A percentile compares a stretch with the other conserved stretches of the same genome.
These are phyloP conservation scores for Penicillium sp. DNA, from an alignment of 2,329 filamentous ascomycete genomes.

Conservation along the genomic window DNA sequence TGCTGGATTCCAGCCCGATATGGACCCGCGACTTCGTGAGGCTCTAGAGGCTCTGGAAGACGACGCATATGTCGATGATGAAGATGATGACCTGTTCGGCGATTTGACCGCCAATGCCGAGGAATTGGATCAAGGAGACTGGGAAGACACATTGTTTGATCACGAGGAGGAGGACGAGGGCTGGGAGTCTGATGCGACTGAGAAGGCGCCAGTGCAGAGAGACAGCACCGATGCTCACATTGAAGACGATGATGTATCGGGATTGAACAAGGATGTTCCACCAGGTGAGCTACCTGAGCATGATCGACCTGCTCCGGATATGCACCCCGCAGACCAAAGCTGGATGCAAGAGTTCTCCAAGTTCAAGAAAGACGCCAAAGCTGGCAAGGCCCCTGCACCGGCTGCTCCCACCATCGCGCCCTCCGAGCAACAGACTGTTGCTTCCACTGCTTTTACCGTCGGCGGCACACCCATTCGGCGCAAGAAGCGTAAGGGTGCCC, in stretches of 20 bases:
- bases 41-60: conserved; percentile 92
- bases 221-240: conserved; percentile 21
- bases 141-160: conserved; percentile 62
- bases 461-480: conserved; percentile 65
- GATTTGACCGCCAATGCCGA: conserved; percentile 64
- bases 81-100: conserved; percentile 82
- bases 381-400: conserved; percentile 36
- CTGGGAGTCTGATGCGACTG: conserved; percentile 94
- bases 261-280: conserved; percentile 31
- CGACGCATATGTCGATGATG: conserved; percentile 84
- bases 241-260: conserved; percentile 41
- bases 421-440: conserved; percentile 43
- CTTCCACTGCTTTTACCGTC: conserved; percentile 54
- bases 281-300: conserved; percentile 38
- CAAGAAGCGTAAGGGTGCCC: conserved; percentile 94
- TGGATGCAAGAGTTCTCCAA: conserved; percentile 94
- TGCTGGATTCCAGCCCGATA: conserved; percentile 92
- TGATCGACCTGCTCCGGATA: conserved; percentile 40
- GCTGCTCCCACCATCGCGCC: conserved; percentile 38
- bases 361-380: conserved; percentile 77
- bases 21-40: conserved; percentile 91
- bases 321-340: conserved; percentile 67
- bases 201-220: conserved; percentile 62
- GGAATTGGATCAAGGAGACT: conserved; percentile 78
- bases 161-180: conserved; percentile 68